phyloP scores from a whole-genome alignment of 208 protist genomes.

The Leishmania martiniquensis region DNA sequence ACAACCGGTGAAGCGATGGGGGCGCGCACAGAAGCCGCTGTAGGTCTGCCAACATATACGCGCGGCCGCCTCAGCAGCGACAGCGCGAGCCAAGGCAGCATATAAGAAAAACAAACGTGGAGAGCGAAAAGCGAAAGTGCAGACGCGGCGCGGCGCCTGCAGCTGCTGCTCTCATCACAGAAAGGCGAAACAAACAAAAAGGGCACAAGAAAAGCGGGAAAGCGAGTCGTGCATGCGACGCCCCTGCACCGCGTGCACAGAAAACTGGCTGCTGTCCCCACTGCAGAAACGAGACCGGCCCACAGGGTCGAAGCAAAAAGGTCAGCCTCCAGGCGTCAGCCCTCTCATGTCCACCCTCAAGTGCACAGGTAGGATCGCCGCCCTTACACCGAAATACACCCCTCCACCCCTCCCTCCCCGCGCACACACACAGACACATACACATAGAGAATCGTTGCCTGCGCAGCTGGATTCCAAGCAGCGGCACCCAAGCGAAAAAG shows the following conservation, averaged over 20 bases:
- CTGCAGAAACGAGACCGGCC: not conserved
- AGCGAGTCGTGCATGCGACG: not conserved
- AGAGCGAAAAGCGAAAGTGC: not conserved
- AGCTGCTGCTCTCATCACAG: not conserved
- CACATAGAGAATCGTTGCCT: not conserved
- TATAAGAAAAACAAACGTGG: not conserved
- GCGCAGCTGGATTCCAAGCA: no score
- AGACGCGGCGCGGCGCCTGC: not conserved
- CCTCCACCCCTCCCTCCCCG: no score
- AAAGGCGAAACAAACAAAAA: no score
- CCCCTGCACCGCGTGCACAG: no score
- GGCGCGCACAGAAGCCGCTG: not conserved
- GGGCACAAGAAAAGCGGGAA: not conserved
- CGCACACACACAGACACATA: constrained; percentile 4
- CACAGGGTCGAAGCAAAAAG: not conserved
- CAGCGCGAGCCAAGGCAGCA: not conserved
- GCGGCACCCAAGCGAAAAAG: not conserved
- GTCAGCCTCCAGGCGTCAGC: not conserved
- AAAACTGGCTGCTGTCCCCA: not conserved
- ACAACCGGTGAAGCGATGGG: not conserved
- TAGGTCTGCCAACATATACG: not conserved
- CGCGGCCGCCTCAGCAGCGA: not conserved
- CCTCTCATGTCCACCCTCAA: not conserved
- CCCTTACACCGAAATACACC: not conserved
- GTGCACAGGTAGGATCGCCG: not conserved